These are phyloP conservation scores for Quercus lobata DNA, from an alignment of 331 rosid genomes.

Conservation along the genomic window DNA sequence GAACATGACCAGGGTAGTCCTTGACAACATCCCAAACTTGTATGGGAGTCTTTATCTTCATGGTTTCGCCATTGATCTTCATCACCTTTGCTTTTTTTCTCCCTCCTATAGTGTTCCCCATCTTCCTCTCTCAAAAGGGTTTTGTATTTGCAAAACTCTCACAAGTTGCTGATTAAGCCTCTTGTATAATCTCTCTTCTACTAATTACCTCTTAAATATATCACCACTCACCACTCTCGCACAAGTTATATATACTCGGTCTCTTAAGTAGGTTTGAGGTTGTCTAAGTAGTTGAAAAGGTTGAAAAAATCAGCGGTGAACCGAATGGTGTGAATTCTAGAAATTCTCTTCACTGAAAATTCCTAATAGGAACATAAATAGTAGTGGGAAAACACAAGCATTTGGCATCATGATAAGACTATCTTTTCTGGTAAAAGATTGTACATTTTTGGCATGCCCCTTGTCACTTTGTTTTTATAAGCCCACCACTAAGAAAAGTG, in stretches of 20 bases:
- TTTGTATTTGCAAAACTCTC: background rate
- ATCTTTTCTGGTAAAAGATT: background rate
- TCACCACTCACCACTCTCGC: background rate
- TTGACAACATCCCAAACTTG: constrained; percentile 52
- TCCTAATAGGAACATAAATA: background rate
- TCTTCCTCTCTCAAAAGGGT: constrained; percentile 4
- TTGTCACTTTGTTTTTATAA: background rate
- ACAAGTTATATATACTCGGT: background rate
- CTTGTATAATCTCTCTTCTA: background rate
- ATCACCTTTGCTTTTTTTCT: constrained; percentile 65
- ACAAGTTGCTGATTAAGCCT: background rate
- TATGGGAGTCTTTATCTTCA: constrained; percentile 56
- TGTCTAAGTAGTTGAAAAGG: background rate
- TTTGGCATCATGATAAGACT: constrained; percentile 2
- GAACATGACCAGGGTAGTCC: constrained; percentile 56
- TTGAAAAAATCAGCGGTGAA: background rate
- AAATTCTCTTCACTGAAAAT: background rate
- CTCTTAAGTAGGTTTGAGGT: background rate
- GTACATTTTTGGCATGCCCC: background rate
- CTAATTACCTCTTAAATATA: background rate
- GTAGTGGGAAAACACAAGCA: constrained; percentile 17
- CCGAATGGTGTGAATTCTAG: background rate
- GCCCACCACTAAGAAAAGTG: background rate
- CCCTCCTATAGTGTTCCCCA: constrained; percentile 75
- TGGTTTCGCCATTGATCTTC: constrained; percentile 69